phyloP scores from a whole-genome alignment of 2,329 filamentous ascomycete species.

The Diaporthe vexans region DNA sequence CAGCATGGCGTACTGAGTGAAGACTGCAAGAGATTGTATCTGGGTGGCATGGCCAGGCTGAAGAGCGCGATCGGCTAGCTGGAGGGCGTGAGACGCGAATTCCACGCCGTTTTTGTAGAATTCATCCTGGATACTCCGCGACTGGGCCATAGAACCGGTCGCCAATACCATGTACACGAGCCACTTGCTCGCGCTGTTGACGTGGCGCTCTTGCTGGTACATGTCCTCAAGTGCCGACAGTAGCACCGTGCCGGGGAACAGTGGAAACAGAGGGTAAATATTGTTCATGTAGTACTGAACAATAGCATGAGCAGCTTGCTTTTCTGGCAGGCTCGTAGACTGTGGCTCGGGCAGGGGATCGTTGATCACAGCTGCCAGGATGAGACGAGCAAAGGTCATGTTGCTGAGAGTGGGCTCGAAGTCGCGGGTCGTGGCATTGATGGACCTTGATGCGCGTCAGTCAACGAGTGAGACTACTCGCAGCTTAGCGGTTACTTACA shows the following conservation, averaged over 20 bases:
- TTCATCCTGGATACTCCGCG: constrained; percentile 75
- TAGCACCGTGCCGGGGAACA: constrained; percentile 84
- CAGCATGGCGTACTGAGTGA: constrained; percentile 90
- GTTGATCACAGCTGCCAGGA: constrained; percentile 85
- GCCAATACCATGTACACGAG: constrained; percentile 91
- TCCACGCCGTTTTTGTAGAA: constrained; percentile 70
- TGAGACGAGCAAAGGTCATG: constrained; percentile 92
- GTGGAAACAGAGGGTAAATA: constrained; percentile 83
- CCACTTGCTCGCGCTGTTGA: constrained; percentile 83
- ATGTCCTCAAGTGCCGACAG: constrained; percentile 85
- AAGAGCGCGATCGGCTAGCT: constrained; percentile 85
- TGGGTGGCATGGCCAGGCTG: constrained; percentile 87
- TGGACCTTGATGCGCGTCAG: constrained; percentile 70
- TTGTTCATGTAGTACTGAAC: constrained; percentile 89
- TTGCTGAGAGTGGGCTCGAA: constrained; percentile 90
- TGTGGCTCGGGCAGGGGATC: constrained; percentile 76
- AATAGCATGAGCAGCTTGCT: constrained; percentile 76
- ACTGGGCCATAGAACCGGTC: constrained; percentile 82
- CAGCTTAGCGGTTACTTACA: constrained; percentile 66
- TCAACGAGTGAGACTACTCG: neutral
- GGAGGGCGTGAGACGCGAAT: constrained; percentile 75
- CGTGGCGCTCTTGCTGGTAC: constrained; percentile 78
- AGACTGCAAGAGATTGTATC: constrained; percentile 87
- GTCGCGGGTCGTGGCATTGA: constrained; percentile 94
- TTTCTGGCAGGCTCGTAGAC: constrained; percentile 76